Conservation (phyloP, 2,329 filamentous ascomycete species). For the Xylaria sp. region DNA sequence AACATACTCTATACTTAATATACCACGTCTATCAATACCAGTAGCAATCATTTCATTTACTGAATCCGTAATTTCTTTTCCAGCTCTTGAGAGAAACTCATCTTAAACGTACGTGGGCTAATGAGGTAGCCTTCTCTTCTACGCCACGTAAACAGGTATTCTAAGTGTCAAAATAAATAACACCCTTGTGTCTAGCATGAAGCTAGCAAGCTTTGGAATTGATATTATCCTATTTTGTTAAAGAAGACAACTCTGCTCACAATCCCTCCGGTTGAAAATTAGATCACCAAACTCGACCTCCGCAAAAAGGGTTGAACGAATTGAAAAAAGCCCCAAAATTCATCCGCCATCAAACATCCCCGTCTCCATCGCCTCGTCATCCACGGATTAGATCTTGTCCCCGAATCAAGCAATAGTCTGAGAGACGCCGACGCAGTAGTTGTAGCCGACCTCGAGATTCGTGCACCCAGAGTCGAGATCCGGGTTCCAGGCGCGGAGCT, state of each 20-base stretch:
- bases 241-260: not conserved
- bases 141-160: not conserved
- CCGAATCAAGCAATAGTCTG: not conserved
- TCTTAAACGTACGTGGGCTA: no score
- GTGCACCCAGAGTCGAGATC: conserved; percentile 38
- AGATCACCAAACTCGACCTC: not conserved
- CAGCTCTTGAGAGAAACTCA: no score
- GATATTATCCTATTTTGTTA: not conserved
- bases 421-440: conserved; percentile 43
- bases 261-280: not conserved
- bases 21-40: no score
- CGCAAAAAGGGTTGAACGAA: not conserved
- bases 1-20: no score
- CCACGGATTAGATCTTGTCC: not conserved
- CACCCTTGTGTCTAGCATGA: not conserved
- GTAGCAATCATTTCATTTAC: no score
- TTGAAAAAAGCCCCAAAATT: not conserved
- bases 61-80: no score
- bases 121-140: no score
- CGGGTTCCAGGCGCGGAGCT: conserved; percentile 43
- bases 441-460: conserved; percentile 42
- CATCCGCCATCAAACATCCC: not conserved
- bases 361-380: not conserved
- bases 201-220: not conserved
- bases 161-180: not conserved